Base-by-base conservation (phyloP, 441 rosid genomes). In the Gossypium laxum region DNA sequence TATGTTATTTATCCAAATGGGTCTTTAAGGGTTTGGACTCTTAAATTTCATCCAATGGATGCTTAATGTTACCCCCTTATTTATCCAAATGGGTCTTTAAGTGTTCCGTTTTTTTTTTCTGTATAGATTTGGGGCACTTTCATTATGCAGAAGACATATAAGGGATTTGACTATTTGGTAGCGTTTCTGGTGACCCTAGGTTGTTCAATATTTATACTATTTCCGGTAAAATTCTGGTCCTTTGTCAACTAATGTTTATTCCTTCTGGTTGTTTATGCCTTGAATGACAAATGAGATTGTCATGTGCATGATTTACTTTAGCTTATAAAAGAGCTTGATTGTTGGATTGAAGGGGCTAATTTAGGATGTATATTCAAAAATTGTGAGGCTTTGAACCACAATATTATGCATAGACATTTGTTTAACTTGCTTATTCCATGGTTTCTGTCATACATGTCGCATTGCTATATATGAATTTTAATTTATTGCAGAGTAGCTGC, bases 131-230 rank as follows among this genome's bases (percentile, higher is more conserved):
- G 98, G 98, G 95, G 98, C 41, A 89, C 91, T 74, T 74, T 85
- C 72, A 92, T 90, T 17, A 90, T 92, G 98, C 96, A 90, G 78
- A 92, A 92, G 88, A 87, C 72, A 77, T 92, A 87, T 81, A 86
- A 79, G 79, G 94, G 88, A 57, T 81, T 78, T 51, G 98, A 92
- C 84, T 92, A 92, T 83, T 72, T 85, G 79, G 54, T 89, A 32
- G 94, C 98, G 63, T 85, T 92, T 76, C 67, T 92, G 43, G 96
- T 92, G 77, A 92, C 93, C 12, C 62, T 92, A 28, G 96, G 98
- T 1, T 92, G 98, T 81, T 90, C 91, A 51, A 76, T 92, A 73
- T 92, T 92, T 73, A 88, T 90, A 79, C 84, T 88, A 67, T 92
- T 90, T 81, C 96, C 92, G 86, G 97, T 90, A 83, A 78, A 72